Conservation (phyloP, 345 rosid genomes). For the Citrus unshiu region DNA sequence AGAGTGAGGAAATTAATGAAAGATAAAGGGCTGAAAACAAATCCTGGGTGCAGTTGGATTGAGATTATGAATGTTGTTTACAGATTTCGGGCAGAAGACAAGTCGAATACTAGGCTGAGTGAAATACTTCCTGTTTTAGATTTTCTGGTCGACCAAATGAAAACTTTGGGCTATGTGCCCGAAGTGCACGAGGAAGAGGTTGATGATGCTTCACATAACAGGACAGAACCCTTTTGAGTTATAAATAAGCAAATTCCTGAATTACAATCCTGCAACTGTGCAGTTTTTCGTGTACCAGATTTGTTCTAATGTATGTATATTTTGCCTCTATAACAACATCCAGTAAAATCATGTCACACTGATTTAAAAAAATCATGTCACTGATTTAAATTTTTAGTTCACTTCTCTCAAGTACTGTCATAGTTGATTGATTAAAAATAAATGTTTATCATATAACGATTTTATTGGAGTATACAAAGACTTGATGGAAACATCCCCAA, state of each 20-base stretch:
- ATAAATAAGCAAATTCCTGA: not conserved
- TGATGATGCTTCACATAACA: not conserved
- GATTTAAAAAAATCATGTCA: too few relatives aligned
- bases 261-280: not conserved
- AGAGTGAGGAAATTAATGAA: conserved; percentile 75
- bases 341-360: too few relatives aligned
- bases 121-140: conserved; percentile 46
- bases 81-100: conserved; percentile 73
- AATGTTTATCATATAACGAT: too few relatives aligned
- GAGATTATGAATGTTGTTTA: conserved; percentile 62
- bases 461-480: too few relatives aligned
- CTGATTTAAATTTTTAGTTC: too few relatives aligned
- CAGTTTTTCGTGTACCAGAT: not conserved
- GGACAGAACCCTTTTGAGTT: not conserved
- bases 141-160: conserved; percentile 52
- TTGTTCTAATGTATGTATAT: too few relatives aligned
- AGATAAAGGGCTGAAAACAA: conserved; percentile 63
- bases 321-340: not conserved
- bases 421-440: too few relatives aligned
- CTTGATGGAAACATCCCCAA: too few relatives aligned
- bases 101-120: conserved; percentile 30
- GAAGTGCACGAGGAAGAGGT: conserved; percentile 23
- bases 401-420: too few relatives aligned
- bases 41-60: conserved; percentile 85
- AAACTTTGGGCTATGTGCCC: conserved; percentile 21